Base-by-base conservation (phyloP, 441 rosid genomes). In the Populus hybrid region DNA sequence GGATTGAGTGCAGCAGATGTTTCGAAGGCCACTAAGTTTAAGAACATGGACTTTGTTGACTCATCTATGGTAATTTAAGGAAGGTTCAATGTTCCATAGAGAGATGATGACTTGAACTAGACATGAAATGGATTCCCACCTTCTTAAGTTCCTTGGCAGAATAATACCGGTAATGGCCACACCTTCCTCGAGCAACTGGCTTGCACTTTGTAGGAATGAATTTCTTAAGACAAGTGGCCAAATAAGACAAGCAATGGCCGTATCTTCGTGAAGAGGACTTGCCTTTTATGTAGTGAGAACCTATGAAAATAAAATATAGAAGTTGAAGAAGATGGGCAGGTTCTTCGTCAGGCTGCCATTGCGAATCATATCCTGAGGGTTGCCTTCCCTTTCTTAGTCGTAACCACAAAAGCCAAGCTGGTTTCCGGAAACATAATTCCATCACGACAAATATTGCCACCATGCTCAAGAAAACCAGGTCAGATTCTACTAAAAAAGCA, bases 1-100 rank as follows among this genome's bases (percentile, higher is more conserved):
- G 11, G 6, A 23, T 12, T 7, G 3, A 18, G 8, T 4, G 26
- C 24, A 4, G 57, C 6, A 46, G 6, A 46, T 16, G n/a, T 73
- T 35, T 83, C 82, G 7, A 68, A 81, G 10, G 86, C 81, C 32
- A 81, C 67, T 72, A 81, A 32, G 75, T 81, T 81, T 2, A 77
- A 53, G 10, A 81, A 21, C 78, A 72, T 42, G 7, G 67, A 9
- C 23, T 8, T 70, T 3, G 79, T 71, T 2, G 46, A 73, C n/a
- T 65, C 50, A 18, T 65, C 83, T 2, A 77, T 35, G 28, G 8
- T 2, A 6, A 69, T 34, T 1, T 68, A 63, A 8, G 75, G 75
- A 64, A 81, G 74, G 3, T 23, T 36, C 10, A 81, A 28, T 0
- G 20, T 2, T 9, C 35, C 72, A 10, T 4, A 2, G 3, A 69